Base-by-base conservation (phyloP, 78 protist species). In the Protostelium mycophagum region DNA sequence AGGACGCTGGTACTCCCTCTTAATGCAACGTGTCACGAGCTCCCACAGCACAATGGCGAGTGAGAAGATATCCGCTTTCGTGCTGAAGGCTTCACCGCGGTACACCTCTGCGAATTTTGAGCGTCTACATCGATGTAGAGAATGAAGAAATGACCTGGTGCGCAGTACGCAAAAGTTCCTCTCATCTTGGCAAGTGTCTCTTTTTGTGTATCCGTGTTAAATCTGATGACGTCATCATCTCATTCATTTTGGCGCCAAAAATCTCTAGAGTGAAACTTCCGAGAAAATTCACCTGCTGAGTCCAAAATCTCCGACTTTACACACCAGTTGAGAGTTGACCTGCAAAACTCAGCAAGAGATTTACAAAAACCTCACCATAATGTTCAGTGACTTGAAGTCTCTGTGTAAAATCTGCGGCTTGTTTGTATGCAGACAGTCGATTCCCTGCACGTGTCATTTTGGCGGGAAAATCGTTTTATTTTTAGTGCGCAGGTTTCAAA, bases 31-130 rank as follows among this genome's bases (percentile, higher is more conserved):
- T 28, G 84, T 89, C 0, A 94, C 92, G 51, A 94, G 83, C 84
- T 94, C 96, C 96, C 96, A 94, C 38, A 94, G 51, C 38, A 91
- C 87, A 38, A 94, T 90, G 36, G 89, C 96, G 29, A 94, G 88
- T 5, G 94, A 91, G 63, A 89, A 94, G 31, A 94, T 92, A 85
- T 94, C 96, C 28, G 92, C 88, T 39, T 91, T 93, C 1, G 36
- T 38, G 23, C 93, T 83, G 37, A 87, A 93, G 37, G 88, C 88
- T 37, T 88, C 93, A 28, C 93, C 93, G 85, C 51, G 63, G 28
- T 85, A 90, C 31, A 89, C 88, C 10, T 25, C 38, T 31, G 16
- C 1, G 16, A 28, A n/a, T 1, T 1, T 5, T 28, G 38, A 29
- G 34, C 5, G 10, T 25, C 36, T 88, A 23, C 37, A 10, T 9